Base-by-base conservation (phyloP, 805 yeast genomes). In the Saccharomycopsis fodiens region DNA sequence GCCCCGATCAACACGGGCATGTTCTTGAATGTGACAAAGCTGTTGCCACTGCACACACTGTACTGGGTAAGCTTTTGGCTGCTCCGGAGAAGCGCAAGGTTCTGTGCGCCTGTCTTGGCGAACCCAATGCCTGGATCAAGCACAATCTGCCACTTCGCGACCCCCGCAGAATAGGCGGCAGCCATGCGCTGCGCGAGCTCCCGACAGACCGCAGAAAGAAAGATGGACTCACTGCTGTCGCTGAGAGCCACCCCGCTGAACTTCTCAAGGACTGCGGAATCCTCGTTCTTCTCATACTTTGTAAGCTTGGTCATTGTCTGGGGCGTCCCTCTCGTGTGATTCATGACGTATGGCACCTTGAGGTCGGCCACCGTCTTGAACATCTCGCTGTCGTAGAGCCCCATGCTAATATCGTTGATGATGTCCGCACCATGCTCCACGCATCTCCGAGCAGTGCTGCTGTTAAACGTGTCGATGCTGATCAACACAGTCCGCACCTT, bases 81-180 rank as follows among this genome's bases (percentile, higher is more conserved):
- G 16, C 76, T 69, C 50, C 77, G 72, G 23, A 93, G 70, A 1
- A 87, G 55, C 19, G 71, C 70, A 27, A 89, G 53, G 60, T 89
- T 91, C 57, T 89, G 95, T 5, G 59, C 53, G n/a, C 72, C 55
- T 44, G 71, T 73, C 60, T 93, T 93, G n/a, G 97, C 97, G 63
- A 93, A 93, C 1, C 99, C 98, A 35, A 93, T 64, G 2, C 98
- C 98, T 0, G 99, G 98, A 59, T 93, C 99, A 3, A 88, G 57
- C 15, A 93, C 78, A 2, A 93, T 67, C 63, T 93, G 97, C 96
- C 96, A 93, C 61, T 91, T 78, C 48, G 72, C 69, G 1, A 91
- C 77, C 3, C 96, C 96, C 0, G 61, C 65, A 1, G 54, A 55
- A 37, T 74, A 63, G 10, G 95, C 95, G 45, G 65, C 69, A 0